These are phyloP conservation scores for Pholiota molesta DNA, from an alignment of 768 basidiomycete genomes.

Conservation along the genomic window DNA sequence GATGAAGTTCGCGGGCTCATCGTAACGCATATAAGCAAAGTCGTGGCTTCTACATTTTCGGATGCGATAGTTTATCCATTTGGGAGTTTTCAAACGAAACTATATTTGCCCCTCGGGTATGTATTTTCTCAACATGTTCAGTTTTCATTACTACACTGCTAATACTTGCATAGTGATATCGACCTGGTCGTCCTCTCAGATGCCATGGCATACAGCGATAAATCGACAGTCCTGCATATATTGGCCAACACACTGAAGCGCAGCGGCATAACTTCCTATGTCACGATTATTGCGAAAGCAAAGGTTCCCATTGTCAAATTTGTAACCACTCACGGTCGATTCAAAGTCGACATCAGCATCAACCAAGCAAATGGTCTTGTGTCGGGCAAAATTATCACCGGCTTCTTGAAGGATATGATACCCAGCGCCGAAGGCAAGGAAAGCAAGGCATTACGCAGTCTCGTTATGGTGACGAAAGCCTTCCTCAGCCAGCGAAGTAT, in stretches of 20 bases:
- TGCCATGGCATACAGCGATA: slow-evolving; percentile 72
- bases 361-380: slow-evolving; percentile 87
- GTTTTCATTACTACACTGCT: slow-evolving; percentile 17
- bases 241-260: slow-evolving; percentile 80
- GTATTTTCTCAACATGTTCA: slow-evolving; percentile 24
- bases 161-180: slow-evolving; percentile 70
- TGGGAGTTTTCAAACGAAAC: slow-evolving; percentile 90
- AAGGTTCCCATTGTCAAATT: slow-evolving; percentile 98
- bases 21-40: slow-evolving; percentile 68
- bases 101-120: slow-evolving; percentile 92
- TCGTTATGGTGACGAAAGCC: slow-evolving; percentile 88
- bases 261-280: slow-evolving; percentile 69
- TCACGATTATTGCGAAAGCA: slow-evolving; percentile 90
- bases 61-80: slow-evolving; percentile 87
- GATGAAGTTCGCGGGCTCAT: slow-evolving; percentile 82
- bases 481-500: slow-evolving; percentile 88
- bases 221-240: slow-evolving; percentile 68
- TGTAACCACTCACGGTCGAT: slow-evolving; percentile 78
- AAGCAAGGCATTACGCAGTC: slow-evolving; percentile 72
- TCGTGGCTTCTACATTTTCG: slow-evolving; percentile 66
- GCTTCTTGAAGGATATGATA: slow-evolving; percentile 70
- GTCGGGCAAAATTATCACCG: slow-evolving; percentile 78
- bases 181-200: slow-evolving; percentile 89
- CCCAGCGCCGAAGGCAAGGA: slow-evolving; percentile 31
- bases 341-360: slow-evolving; percentile 92